A percentile compares a stretch with the other conserved stretches of the same genome.
Conservation (phyloP, 331 rosid species). For the Saraca asoca region DNA sequence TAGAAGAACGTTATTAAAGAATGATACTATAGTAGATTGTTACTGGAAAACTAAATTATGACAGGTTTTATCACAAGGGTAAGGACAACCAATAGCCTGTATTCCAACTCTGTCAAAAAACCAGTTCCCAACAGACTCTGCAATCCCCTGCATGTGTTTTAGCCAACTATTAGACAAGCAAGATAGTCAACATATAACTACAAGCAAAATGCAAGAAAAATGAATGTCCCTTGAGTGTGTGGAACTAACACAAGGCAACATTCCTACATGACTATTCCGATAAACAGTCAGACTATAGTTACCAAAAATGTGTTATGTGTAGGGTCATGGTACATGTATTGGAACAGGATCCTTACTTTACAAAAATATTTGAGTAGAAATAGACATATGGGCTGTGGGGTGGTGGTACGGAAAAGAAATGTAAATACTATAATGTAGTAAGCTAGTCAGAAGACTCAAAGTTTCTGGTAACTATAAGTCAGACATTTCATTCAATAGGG, state of each 20-base stretch:
- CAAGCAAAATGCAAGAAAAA: neutral
- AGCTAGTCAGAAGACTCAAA: too few relatives aligned
- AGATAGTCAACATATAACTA: neutral
- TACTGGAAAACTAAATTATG: constrained; percentile 70
- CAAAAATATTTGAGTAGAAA: too few relatives aligned
- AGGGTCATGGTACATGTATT: too few relatives aligned
- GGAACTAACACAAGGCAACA: neutral
- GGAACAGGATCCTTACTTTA: too few relatives aligned
- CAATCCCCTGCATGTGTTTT: constrained; percentile 61
- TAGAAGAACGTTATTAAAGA: constrained; percentile 36
- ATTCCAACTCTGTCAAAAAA: constrained; percentile 56
- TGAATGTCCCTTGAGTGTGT: neutral
- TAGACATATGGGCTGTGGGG: too few relatives aligned
- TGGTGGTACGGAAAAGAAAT: too few relatives aligned
- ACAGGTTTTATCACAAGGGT: constrained; percentile 83
- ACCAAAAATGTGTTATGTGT: too few relatives aligned
- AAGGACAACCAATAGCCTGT: constrained; percentile 66
- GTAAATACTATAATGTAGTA: too few relatives aligned
- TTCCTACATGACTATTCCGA: neutral
- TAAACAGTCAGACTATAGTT: neutral
- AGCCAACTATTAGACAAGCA: constrained; percentile 26
- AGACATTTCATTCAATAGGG: neutral
- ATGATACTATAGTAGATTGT: constrained; percentile 25
- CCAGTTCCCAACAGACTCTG: constrained; percentile 79
- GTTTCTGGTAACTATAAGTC: too few relatives aligned